phyloP scores from a whole-genome alignment of 208 protist genomes.

The Acanthamoeba sp. region DNA sequence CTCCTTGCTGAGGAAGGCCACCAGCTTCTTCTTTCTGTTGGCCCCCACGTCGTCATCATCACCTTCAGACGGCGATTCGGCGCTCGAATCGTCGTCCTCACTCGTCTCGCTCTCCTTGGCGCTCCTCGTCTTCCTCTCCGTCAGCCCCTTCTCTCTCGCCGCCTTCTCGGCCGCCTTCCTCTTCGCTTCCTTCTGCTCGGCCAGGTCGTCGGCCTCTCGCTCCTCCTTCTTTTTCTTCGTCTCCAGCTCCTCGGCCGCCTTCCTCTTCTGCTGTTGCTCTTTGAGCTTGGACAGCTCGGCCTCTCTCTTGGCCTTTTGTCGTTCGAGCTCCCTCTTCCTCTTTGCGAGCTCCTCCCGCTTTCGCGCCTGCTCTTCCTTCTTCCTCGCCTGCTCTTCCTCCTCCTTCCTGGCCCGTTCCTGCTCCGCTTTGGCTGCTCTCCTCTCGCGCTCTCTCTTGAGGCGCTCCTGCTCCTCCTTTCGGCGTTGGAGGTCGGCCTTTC shows the following conservation, averaged over 20 bases:
- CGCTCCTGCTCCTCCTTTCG: conserved; percentile 8
- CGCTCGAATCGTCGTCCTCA: background rate
- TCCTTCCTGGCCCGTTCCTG: background rate
- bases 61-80: background rate
- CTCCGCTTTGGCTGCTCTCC: background rate
- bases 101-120: background rate
- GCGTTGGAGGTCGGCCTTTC: background rate
- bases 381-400: background rate
- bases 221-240: background rate
- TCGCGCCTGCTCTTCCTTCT: background rate
- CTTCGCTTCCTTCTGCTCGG: background rate
- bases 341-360: background rate
- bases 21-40: background rate
- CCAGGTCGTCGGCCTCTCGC: background rate
- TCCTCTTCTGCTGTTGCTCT: background rate
- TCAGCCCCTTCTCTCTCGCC: background rate
- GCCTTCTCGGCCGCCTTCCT: background rate
- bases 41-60: background rate
- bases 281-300: background rate
- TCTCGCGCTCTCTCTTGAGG: background rate
- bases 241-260: background rate
- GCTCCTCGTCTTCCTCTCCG: background rate
- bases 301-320: background rate
- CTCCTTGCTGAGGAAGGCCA: background rate
- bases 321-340: background rate